Conservation (phyloP, 2,329 filamentous ascomycete genomes). For the Venturia carpophila region DNA sequence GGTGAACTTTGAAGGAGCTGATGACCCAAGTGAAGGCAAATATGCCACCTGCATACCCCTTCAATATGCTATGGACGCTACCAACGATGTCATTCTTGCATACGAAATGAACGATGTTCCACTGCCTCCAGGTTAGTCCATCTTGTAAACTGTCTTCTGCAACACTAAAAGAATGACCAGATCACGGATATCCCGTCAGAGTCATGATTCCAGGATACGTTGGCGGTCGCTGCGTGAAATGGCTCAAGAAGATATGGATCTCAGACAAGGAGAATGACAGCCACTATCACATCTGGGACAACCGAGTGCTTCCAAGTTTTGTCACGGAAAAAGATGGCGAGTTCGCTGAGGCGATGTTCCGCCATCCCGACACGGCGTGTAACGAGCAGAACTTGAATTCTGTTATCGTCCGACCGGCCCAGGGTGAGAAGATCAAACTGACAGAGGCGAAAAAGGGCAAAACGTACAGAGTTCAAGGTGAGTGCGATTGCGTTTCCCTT, state of each 20-base stretch:
- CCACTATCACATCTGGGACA: conserved; percentile 45
- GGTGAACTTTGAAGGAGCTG: conserved; percentile 41
- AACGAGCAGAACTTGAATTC: conserved; percentile 45
- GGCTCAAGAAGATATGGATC: conserved; percentile 36
- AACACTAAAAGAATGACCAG: conserved; percentile 23
- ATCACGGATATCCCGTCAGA: conserved; percentile 38
- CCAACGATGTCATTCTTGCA: conserved; percentile 47
- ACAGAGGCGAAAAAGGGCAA: conserved; percentile 31
- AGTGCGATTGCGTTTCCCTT: too few species aligned
- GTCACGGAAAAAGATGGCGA: conserved; percentile 35
- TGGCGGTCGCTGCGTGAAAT: conserved; percentile 37
- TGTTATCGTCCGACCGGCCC: conserved; percentile 39
- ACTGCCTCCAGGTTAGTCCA: conserved; percentile 23
- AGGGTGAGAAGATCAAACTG: conserved; percentile 39
- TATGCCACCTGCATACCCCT: conserved; percentile 44
- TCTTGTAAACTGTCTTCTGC: neutral
- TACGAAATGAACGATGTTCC: conserved; percentile 43
- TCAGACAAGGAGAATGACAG: conserved; percentile 35
- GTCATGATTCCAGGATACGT: conserved; percentile 37
- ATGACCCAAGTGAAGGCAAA: conserved; percentile 40
- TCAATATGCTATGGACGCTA: conserved; percentile 41
- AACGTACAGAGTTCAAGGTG: conserved; percentile 21
- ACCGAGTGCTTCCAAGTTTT: conserved; percentile 41
- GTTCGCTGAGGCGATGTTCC: conserved; percentile 37
- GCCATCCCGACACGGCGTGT: conserved; percentile 37